These are phyloP conservation scores for Arabidopsis suecica DNA, from an alignment of 345 rosid species.

Conservation along the genomic window DNA sequence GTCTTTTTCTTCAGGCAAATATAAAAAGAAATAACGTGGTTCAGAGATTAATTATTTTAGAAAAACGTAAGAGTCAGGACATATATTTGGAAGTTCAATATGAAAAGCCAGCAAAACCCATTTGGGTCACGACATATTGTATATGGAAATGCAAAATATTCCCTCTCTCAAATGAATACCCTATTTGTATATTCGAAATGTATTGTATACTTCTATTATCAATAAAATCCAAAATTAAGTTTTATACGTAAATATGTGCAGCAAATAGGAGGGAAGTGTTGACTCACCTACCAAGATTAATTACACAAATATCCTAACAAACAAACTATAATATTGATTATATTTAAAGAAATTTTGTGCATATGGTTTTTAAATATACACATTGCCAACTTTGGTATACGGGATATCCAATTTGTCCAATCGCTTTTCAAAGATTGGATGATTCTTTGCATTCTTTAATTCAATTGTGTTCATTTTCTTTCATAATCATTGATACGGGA, in stretches of 20 bases:
- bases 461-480: conserved; percentile 16
- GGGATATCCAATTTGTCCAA: conserved; percentile 16
- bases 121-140: neutral
- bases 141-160: conserved; percentile 5
- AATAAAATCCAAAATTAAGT: conserved; percentile 20
- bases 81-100: neutral
- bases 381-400: conserved; percentile 15
- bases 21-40: conserved; percentile 1
- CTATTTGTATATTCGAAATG: neutral
- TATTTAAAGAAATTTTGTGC: conserved; percentile 7
- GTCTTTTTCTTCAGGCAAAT: conserved; percentile 17
- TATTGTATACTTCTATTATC: conserved; percentile 26
- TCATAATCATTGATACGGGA: conserved; percentile 24
- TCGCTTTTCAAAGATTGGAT: conserved; percentile 15
- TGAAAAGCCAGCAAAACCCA: conserved; percentile 10
- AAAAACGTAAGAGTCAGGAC: conserved; percentile 5
- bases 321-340: conserved; percentile 1
- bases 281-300: conserved; percentile 40
- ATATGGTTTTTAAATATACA: neutral
- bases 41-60: neutral
- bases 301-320: conserved; percentile 29
- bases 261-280: conserved; percentile 39
- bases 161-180: neutral
- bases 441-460: conserved; percentile 27
- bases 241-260: conserved; percentile 3